phyloP scores from a whole-genome alignment of 495 filamentous ascomycete species.

The Clohesyomyces aquaticus region DNA sequence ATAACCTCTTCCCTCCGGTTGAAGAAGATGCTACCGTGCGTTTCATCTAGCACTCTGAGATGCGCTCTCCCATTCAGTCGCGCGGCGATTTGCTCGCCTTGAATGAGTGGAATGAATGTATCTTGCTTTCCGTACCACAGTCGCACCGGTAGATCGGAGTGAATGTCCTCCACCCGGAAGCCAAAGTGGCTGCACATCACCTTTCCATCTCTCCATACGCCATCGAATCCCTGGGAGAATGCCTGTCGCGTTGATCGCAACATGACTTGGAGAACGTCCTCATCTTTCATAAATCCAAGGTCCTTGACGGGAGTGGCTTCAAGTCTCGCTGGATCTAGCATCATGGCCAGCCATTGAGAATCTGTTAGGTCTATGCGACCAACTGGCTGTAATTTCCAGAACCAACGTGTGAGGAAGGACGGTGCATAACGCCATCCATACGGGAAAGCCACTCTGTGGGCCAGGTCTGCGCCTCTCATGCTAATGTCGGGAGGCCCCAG shows the following conservation, averaged over 20 bases:
- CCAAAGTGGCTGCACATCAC: slow-evolving; percentile 18
- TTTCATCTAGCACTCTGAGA: slow-evolving; percentile 29
- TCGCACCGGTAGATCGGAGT: slow-evolving; percentile 21
- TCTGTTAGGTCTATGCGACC: slow-evolving; percentile 30
- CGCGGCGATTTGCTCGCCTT: slow-evolving; percentile 25
- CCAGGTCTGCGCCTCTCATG: slow-evolving; percentile 28
- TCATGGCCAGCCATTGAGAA: slow-evolving; percentile 14
- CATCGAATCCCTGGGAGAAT: slow-evolving; percentile 31
- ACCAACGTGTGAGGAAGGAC: slow-evolving; percentile 27
- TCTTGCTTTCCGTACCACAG: slow-evolving; percentile 35
- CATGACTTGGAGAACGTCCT: slow-evolving; percentile 11
- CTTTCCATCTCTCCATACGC: slow-evolving; percentile 14
- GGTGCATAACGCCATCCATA: slow-evolving; percentile 34
- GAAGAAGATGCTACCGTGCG: slow-evolving; percentile 18
- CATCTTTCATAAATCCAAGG: slow-evolving; percentile 18
- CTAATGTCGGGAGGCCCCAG: slow-evolving; percentile 43
- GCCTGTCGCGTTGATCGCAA: slow-evolving; percentile 17
- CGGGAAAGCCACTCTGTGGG: slow-evolving; percentile 30
- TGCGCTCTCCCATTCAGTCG: slow-evolving; percentile 26
- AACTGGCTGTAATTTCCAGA: slow-evolving; percentile 16
- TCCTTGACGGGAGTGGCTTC: slow-evolving; percentile 19
- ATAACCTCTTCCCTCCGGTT: slow-evolving; percentile 20
- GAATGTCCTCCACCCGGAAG: slow-evolving; percentile 28
- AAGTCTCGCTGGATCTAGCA: background rate
- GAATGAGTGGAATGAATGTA: slow-evolving; percentile 24